phyloP scores from a whole-genome alignment of 805 yeast species.

The Candida corydali region DNA sequence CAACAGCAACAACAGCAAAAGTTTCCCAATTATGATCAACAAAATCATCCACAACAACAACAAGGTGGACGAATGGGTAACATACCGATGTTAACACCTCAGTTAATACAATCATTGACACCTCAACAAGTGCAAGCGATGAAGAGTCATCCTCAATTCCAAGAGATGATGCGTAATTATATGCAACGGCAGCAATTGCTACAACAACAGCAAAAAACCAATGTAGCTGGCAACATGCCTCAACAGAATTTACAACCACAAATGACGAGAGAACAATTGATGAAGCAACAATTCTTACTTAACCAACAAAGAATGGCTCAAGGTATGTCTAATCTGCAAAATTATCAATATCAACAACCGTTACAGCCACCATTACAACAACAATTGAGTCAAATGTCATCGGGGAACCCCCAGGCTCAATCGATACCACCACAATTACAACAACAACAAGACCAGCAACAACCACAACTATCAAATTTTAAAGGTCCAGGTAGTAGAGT shows the following conservation, averaged over 20 bases:
- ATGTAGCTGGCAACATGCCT: slow-evolving; percentile 7
- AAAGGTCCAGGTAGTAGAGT: slow-evolving; percentile 1
- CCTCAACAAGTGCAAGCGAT: slow-evolving; percentile 42
- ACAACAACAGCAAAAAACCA: slow-evolving; percentile 24
- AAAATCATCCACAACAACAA: slow-evolving; percentile 3
- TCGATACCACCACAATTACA: not conserved
- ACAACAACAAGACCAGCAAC: not conserved
- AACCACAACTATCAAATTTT: not conserved
- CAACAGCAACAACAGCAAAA: slow-evolving; percentile 1
- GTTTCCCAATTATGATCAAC: too few relatives aligned
- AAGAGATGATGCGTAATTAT: slow-evolving; percentile 36
- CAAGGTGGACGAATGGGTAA: slow-evolving; percentile 5
- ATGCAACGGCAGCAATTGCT: slow-evolving; percentile 31
- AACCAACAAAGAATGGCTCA: slow-evolving; percentile 8
- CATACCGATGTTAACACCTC: slow-evolving; percentile 19
- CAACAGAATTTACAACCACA: slow-evolving; percentile 2
- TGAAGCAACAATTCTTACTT: slow-evolving; percentile 8
- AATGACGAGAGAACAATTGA: slow-evolving; percentile 8
- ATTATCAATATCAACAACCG: slow-evolving; percentile 7
- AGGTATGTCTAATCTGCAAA: slow-evolving; percentile 6
- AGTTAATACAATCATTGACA: slow-evolving; percentile 25
- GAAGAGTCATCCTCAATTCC: slow-evolving; percentile 41
- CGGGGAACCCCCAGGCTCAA: not conserved
- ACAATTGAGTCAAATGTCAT: slow-evolving; percentile 5
- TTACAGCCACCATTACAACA: too few relatives aligned